phyloP scores from a whole-genome alignment of 225 moss, liverwort and hornwort genomes.

The Asterella californica region DNA sequence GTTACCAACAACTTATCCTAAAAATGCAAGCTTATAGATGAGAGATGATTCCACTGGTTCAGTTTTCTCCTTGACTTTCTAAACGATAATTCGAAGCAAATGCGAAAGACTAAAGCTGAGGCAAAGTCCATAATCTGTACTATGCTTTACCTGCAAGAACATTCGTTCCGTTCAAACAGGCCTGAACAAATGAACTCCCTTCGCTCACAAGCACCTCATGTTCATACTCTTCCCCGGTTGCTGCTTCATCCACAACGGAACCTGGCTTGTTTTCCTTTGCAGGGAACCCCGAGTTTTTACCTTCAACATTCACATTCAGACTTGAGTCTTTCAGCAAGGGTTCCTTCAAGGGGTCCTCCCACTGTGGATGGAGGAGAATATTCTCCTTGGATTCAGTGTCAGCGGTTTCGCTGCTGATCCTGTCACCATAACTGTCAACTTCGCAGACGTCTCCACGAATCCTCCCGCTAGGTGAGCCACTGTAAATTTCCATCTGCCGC shows the following conservation, averaged over 20 bases:
- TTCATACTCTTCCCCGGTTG: background rate
- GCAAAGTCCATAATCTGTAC: background rate
- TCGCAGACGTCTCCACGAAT: slow-evolving; percentile 22
- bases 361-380: slow-evolving; percentile 3
- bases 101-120: background rate
- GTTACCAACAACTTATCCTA: background rate
- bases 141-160: slow-evolving; percentile 69
- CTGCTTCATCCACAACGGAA: background rate
- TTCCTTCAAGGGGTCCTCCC: slow-evolving; percentile 32
- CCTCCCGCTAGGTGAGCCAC: slow-evolving; percentile 30
- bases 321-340: slow-evolving; percentile 41
- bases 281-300: background rate
- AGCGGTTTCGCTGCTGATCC: background rate
- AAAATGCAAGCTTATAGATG: too few relatives aligned
- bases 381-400: background rate
- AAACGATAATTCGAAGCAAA: background rate
- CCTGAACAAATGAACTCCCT: slow-evolving; percentile 84
- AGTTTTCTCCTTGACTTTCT: background rate
- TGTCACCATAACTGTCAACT: background rate
- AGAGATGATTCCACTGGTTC: background rate
- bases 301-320: background rate
- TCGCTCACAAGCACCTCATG: slow-evolving; percentile 14
- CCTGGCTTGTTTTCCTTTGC: background rate
- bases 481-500: slow-evolving; percentile 61
- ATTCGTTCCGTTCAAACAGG: slow-evolving; percentile 81